Evolutionary conservation across 2,329 filamentous ascomycete genomes (phyloP), one percentile per base, ranked within the genome.

Genomic region (Calonectria pauciramosa): DNA sequence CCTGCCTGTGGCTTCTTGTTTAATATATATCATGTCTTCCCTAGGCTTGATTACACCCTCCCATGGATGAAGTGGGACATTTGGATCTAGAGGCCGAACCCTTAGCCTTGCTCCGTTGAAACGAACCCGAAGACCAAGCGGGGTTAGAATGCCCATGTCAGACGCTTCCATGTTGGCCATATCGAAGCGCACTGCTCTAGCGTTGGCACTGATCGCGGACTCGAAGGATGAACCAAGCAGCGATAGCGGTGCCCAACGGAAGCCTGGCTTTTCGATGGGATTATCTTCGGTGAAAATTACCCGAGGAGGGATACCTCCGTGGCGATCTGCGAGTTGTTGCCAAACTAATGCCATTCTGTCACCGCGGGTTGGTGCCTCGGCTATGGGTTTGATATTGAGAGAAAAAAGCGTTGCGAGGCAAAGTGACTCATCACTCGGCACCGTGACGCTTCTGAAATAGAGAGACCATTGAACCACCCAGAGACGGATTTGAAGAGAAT

Each of bases 381-480:
- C 56, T 28, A 63, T 63, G 23, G 14, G n/a, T 5, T 63, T 63
- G 8, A 63, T 63, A 10, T 63, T 23, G 4, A 63, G 56, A 41
- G 34, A 41, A 30, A 63, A 34, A 7, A 63, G 56, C 2, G 56
- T 63, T 36, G 34, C 56, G 6, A 63, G 56, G 30, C 56, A 63
- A 28, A 63, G 23, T 20, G 56, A 14, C 14, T 41, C 56, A n/a
- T 63, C 56, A 20, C 36, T 63, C 16, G 56, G 36, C 11, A 63
- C 56, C 5, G 56, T 63, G 56, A 63, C 56, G 6, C 56, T 63
- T 63, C 56, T 28, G 28, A 63, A 63, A 41, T 63, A 63, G 36
- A 63, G 56, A 41, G 56, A 34, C 56, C 56, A 63, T 63, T 63
- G 56, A 4, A 16, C 38, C 9, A 26, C 34, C 56, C 56, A 63